Conservation (phyloP, 345 rosid species). For the Gynandropsis gynandra region DNA sequence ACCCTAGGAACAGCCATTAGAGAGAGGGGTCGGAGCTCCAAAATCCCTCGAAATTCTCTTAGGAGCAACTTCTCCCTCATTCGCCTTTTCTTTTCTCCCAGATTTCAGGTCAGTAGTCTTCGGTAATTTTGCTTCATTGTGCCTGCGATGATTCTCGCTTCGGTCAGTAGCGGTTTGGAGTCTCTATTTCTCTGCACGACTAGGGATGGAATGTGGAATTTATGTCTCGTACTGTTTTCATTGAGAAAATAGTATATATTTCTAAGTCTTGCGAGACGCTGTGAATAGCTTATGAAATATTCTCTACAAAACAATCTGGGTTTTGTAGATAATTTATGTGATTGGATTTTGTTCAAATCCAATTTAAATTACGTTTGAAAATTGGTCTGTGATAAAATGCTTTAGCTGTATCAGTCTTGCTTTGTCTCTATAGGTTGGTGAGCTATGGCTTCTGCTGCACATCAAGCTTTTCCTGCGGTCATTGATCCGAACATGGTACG, state of each 20-base stretch:
- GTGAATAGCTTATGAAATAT: not conserved
- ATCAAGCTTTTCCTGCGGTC: slow-evolving; percentile 22
- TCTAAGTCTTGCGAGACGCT: not conserved
- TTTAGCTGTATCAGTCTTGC: slow-evolving; percentile 2
- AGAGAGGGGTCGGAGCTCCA: slow-evolving; percentile 11
- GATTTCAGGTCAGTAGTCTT: slow-evolving; percentile 5
- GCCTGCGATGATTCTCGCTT: too few relatives aligned
- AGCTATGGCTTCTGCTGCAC: slow-evolving; percentile 39
- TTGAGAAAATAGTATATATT: too few relatives aligned
- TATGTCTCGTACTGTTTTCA: too few relatives aligned
- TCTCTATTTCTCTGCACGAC: not conserved
- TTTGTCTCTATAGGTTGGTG: slow-evolving; percentile 9
- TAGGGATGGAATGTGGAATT: not conserved
- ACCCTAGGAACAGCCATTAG: slow-evolving; percentile 48
- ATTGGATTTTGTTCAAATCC: not conserved
- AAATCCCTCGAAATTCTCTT: not conserved
- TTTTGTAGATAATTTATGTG: not conserved
- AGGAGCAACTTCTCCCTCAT: slow-evolving; percentile 1
- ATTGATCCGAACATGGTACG: slow-evolving; percentile 28
- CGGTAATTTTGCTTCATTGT: not conserved
- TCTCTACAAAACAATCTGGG: not conserved
- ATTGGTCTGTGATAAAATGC: slow-evolving; percentile 1
- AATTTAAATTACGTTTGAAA: not conserved
- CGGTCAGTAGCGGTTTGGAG: not conserved
- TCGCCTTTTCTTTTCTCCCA: not conserved